phyloP scores from a whole-genome alignment of 257 asterid genomes.

The Primulina eburnea region DNA sequence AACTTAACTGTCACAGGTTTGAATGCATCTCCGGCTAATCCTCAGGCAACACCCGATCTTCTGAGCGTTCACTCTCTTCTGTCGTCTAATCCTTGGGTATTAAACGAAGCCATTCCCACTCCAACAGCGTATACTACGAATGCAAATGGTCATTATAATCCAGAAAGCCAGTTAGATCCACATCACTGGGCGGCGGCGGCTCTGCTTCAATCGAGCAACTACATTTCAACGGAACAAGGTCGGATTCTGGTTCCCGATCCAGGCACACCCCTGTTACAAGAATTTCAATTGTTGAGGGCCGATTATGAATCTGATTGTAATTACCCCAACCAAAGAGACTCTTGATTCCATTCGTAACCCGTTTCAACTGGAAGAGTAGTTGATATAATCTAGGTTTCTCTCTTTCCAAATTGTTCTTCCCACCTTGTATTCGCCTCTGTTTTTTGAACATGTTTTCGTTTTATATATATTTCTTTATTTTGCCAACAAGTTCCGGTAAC shows the following conservation, averaged over 20 bases:
- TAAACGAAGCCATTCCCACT: conserved; percentile 27
- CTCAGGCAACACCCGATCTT: conserved; percentile 29
- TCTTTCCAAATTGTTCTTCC: too few species aligned
- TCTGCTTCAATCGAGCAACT: not conserved
- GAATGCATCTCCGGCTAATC: conserved; percentile 8
- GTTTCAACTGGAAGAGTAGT: not conserved
- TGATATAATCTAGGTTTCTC: too few species aligned
- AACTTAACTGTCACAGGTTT: conserved; percentile 23
- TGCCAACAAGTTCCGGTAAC: too few species aligned
- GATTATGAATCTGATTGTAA: not conserved
- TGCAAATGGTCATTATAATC: conserved; percentile 24
- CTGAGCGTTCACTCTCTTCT: conserved; percentile 53
- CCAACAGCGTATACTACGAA: conserved; percentile 25
- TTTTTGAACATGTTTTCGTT: too few species aligned
- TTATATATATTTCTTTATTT: too few species aligned
- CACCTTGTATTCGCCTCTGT: too few species aligned
- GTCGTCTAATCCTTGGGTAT: conserved; percentile 44
- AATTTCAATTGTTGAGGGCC: not conserved
- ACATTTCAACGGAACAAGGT: not conserved
- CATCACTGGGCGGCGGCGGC: not conserved
- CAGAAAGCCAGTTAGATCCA: not conserved
- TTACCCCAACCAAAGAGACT: not conserved
- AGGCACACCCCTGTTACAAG: not conserved
- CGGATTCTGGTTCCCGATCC: not conserved
- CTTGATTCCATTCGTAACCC: not conserved